Evolutionary conservation across 2,329 filamentous ascomycete genomes (phyloP).

Genomic region (Hymenoscyphus fraxineus): DNA sequence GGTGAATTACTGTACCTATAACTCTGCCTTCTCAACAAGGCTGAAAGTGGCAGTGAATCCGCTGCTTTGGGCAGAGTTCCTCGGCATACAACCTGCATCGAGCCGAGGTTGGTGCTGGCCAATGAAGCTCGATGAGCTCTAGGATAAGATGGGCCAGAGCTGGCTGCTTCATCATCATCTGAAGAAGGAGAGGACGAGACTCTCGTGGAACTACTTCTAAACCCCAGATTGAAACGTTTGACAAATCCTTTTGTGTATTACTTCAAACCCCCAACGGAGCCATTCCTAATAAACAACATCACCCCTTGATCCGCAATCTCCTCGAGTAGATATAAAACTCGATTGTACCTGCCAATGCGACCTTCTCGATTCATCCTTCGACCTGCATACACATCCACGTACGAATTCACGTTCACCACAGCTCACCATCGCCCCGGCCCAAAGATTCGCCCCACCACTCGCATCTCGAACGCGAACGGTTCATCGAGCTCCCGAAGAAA

Average conservation of each 20-base stretch:
- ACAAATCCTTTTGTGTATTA: not conserved
- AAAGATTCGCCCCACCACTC: not conserved
- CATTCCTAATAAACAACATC: not conserved
- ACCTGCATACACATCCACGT: conserved; percentile 6
- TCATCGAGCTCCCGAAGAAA: conserved; percentile 8
- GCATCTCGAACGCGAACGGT: not conserved
- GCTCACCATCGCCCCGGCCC: too few relatives aligned
- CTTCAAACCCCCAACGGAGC: not conserved
- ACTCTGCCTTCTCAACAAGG: not conserved
- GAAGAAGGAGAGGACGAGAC: not conserved
- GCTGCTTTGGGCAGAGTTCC: not conserved
- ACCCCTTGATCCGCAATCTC: not conserved
- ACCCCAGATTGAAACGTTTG: not conserved
- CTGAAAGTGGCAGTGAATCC: not conserved
- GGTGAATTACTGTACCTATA: too few relatives aligned
- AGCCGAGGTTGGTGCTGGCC: not conserved
- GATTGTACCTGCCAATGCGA: conserved; percentile 3
- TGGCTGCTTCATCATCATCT: conserved; percentile 4
- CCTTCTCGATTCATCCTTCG: conserved; percentile 13
- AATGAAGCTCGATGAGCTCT: not conserved
- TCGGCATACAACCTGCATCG: not conserved
- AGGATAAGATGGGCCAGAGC: not conserved
- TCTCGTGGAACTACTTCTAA: not conserved
- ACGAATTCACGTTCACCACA: too few relatives aligned
- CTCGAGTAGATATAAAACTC: not conserved